Percentiles rank a stretch among this genome's conserved stretches.
phyloP scores from a whole-genome alignment of 441 rosid species.

The Hura crepitans region DNA sequence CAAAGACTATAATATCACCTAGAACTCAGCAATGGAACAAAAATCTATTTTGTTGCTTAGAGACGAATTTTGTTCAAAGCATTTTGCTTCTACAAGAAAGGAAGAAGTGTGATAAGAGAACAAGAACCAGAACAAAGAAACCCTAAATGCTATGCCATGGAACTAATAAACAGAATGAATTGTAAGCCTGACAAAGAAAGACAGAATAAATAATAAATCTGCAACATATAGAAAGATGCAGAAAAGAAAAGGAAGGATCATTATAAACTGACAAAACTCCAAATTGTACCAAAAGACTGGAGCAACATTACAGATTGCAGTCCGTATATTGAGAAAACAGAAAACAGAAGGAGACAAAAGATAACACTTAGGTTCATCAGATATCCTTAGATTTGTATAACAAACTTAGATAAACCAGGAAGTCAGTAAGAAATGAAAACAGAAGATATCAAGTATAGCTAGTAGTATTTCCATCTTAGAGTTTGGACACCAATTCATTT shows the following conservation, averaged over 20 bases:
- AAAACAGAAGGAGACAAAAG: not conserved
- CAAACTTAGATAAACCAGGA: not conserved
- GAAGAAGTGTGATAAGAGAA: not conserved
- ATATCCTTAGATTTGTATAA: not conserved
- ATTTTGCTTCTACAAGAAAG: not conserved
- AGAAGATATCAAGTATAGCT: not conserved
- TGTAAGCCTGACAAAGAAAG: not conserved
- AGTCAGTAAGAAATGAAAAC: not conserved
- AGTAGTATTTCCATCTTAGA: not conserved
- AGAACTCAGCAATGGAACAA: not conserved
- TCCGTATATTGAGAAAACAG: not conserved
- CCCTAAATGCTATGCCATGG: not conserved
- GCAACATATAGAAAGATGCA: no score
- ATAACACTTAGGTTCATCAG: slow-evolving; percentile 1
- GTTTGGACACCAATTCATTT: not conserved
- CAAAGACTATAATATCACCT: not conserved
- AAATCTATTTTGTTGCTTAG: not conserved
- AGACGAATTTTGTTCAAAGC: not conserved
- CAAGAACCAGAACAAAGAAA: not conserved
- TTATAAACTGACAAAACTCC: not conserved
- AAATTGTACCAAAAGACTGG: not conserved
- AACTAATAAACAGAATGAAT: slow-evolving; percentile 1
- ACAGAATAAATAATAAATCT: not conserved
- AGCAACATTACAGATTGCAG: not conserved
- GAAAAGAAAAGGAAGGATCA: not conserved